Evolutionary conservation across 2,329 filamentous ascomycete species (phyloP).

Genomic region (Alternaria gaisen): DNA sequence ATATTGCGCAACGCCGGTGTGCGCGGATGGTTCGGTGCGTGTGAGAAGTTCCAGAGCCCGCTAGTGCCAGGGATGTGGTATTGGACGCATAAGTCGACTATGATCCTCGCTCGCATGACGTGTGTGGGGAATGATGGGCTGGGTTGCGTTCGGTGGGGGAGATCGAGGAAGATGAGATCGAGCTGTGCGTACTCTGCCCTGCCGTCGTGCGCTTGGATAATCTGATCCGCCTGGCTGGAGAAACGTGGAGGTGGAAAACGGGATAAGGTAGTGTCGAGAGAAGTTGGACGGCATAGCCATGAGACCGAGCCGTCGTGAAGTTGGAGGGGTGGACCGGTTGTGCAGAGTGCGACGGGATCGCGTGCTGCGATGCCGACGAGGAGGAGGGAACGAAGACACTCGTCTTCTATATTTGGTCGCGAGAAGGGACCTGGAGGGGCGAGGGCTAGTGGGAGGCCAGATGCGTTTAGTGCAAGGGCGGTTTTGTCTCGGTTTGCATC

Average conservation of each 20-base stretch:
- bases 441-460: conserved; percentile 51
- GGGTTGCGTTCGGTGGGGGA: conserved; percentile 40
- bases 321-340: conserved; percentile 42
- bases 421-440: conserved; percentile 40
- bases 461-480: conserved; percentile 53
- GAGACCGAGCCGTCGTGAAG: conserved; percentile 46
- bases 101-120: conserved; percentile 42
- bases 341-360: conserved; percentile 54
- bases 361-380: conserved; percentile 52
- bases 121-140: conserved; percentile 38
- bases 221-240: conserved; percentile 17
- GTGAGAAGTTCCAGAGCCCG: conserved; percentile 39
- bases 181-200: conserved; percentile 52
- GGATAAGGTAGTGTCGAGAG: conserved; percentile 30
- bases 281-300: conserved; percentile 44
- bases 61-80: conserved; percentile 25
- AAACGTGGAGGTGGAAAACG: conserved; percentile 23
- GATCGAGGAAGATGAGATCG: conserved; percentile 52
- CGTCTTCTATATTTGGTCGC: conserved; percentile 48
- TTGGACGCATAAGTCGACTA: conserved; percentile 49
- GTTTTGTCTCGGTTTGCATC: conserved; percentile 57
- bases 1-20: conserved; percentile 52
- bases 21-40: conserved; percentile 41
- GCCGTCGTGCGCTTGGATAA: conserved; percentile 43
- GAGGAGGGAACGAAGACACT: conserved; percentile 54